Base-by-base conservation (phyloP, 176 grass and related monocot species). In the Bromus sterilis region DNA sequence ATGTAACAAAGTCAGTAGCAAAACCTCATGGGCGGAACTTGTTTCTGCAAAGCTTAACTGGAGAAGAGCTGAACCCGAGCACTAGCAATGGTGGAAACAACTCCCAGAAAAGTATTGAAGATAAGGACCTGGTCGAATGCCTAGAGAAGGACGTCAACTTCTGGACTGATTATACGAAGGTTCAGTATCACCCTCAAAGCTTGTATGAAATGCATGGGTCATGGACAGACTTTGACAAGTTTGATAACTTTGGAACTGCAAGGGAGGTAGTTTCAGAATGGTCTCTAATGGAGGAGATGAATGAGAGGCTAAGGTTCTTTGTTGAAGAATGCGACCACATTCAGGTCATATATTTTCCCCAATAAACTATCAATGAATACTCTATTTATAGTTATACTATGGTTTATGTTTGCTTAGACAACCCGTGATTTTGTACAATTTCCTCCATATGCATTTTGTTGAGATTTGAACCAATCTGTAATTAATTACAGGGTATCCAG, bases 281-380 rank as follows among this genome's bases (percentile, higher is more conserved):
- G 70, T 89, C 82, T 33, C 96, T 85, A 67, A 74, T 93, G 77
- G 96, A 99, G 78, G 96, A 99, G 67, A 91, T 99, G 82, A 99
- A 87, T 88, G 96, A 99, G 51, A 84, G 91, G 77, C 87, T 95
- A 42, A 90, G 96, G 24, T 99, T 95, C 70, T 95, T 99, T 86
- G 36, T 95, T 70, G 96, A 99, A 93, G 96, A 95, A 91, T 99
- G 96, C 4, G 93, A 93, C 41, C 89, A 99, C 88, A 91, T 99
- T 83, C 96, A 99, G 93, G 96, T 99, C 53, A 56, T 87, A 56
- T 74, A 60, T 64, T 65, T 59, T 80, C 25, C 74, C 77, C 56
- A 65, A 16, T 46, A 65, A 64, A 71, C 49, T 82, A 78, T 82
- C 10, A 9, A 18, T 42, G 18, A 70, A 72, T 35, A 85, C 18